These are phyloP conservation scores for Didymella exigua DNA, from an alignment of 2,329 filamentous ascomycete genomes.

Conservation along the genomic window DNA sequence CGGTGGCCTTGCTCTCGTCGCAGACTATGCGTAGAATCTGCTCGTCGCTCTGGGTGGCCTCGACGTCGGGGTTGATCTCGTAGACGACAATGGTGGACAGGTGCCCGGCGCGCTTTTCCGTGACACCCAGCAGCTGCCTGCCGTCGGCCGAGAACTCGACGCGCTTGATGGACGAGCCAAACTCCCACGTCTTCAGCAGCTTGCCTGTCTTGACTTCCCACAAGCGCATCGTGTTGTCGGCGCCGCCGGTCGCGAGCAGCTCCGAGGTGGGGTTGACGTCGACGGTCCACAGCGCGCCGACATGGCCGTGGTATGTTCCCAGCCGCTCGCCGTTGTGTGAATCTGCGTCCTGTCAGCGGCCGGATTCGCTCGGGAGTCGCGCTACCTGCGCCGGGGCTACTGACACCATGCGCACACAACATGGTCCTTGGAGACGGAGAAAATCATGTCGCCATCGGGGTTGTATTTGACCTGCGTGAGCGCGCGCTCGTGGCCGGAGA, in stretches of 20 bases:
- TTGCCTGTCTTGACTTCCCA: constrained; percentile 96
- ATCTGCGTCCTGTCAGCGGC: constrained; percentile 48
- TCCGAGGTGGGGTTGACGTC: constrained; percentile 92
- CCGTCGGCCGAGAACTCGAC: constrained; percentile 98
- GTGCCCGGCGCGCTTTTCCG: constrained; percentile 98
- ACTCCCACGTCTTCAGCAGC: constrained; percentile 96
- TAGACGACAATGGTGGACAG: constrained; percentile 92
- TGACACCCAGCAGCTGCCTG: constrained; percentile 86
- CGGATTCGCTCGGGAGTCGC: constrained; percentile 4
- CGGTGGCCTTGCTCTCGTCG: constrained; percentile 90
- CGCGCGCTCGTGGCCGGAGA: constrained; percentile 95
- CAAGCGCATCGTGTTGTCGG: constrained; percentile 96
- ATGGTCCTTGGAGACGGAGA: constrained; percentile 95
- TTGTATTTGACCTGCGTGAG: constrained; percentile 88
- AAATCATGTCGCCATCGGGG: constrained; percentile 92
- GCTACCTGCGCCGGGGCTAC: constrained; percentile 18
- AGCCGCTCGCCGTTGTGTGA: constrained; percentile 97
- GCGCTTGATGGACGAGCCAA: constrained; percentile 94
- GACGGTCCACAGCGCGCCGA: constrained; percentile 98
- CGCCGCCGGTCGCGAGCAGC: constrained; percentile 91
- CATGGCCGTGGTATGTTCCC: constrained; percentile 92
- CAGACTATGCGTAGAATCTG: constrained; percentile 86
- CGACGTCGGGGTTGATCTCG: constrained; percentile 82
- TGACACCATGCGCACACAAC: constrained; percentile 90
- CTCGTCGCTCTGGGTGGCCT: constrained; percentile 84